A percentile compares a stretch with the other conserved stretches of the same genome.
These are phyloP conservation scores for Hypsizygus ulmarius DNA, from an alignment of 1,284 basidiomycete genomes.

Conservation along the genomic window DNA sequence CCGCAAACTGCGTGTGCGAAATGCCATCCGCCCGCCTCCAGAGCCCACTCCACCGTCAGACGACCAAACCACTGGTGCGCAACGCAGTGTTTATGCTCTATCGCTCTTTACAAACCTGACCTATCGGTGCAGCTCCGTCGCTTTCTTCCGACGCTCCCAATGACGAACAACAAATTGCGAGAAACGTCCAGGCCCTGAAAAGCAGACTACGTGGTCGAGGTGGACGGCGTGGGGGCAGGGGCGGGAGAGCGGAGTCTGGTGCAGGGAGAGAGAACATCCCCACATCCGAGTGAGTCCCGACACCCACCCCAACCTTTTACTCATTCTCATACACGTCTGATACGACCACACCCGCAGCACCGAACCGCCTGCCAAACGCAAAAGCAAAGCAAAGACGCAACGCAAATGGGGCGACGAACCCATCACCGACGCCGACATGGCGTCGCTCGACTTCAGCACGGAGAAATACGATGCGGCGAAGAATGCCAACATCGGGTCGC, in stretches of 20 bases:
- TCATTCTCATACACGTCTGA: constrained; percentile 16
- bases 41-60: constrained; percentile 56
- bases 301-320: constrained; percentile 10
- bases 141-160: constrained; percentile 53
- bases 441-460: constrained; percentile 80
- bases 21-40: constrained; percentile 37
- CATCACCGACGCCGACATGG: constrained; percentile 83
- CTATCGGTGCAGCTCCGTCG: constrained; percentile 48
- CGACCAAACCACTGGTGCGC: constrained; percentile 53
- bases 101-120: constrained; percentile 8
- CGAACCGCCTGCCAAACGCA: constrained; percentile 57
- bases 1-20: constrained; percentile 59
- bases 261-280: constrained; percentile 61
- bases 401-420: constrained; percentile 90
- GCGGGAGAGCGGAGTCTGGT: constrained; percentile 48
- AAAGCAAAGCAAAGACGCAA: constrained; percentile 70
- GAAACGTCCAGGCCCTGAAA: constrained; percentile 91
- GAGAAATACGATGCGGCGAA: constrained; percentile 42
- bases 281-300: constrained; percentile 57
- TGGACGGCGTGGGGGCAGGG: constrained; percentile 54
- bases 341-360: constrained; percentile 47
- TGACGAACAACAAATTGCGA: constrained; percentile 87
- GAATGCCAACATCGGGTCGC: constrained; percentile 36
- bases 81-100: too few species aligned
- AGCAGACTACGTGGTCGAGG: constrained; percentile 73